A percentile compares a stretch with the other conserved stretches of the same genome.
phyloP scores from a whole-genome alignment of 2,329 filamentous ascomycete genomes.

The Alternaria consortialis region DNA sequence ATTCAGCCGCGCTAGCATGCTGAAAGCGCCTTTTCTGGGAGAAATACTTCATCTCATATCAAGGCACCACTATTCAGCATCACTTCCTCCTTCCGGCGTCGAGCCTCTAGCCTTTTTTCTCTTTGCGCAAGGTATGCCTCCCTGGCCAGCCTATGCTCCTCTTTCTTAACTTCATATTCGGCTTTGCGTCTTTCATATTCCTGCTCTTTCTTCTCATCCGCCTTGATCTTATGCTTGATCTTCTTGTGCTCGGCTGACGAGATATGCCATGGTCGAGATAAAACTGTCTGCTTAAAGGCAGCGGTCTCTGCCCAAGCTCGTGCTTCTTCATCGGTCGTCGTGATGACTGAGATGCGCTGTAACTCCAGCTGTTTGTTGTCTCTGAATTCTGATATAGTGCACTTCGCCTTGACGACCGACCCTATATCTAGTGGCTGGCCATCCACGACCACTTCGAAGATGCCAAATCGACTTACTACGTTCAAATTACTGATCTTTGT shows the following conservation, averaged over 20 bases:
- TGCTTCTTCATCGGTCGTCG: slow-evolving; percentile 64
- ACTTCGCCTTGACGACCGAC: slow-evolving; percentile 64
- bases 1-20: not conserved
- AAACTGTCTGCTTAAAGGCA: slow-evolving; percentile 59
- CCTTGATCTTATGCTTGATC: slow-evolving; percentile 53
- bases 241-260: slow-evolving; percentile 53
- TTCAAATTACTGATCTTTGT: slow-evolving; percentile 52
- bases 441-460: slow-evolving; percentile 54
- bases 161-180: slow-evolving; percentile 47
- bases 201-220: slow-evolving; percentile 51
- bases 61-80: slow-evolving; percentile 56
- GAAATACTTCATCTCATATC: slow-evolving; percentile 23
- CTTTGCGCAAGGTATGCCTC: slow-evolving; percentile 41
- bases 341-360: slow-evolving; percentile 61
- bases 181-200: slow-evolving; percentile 44
- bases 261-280: slow-evolving; percentile 64
- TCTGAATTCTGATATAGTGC: slow-evolving; percentile 63
- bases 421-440: slow-evolving; percentile 55
- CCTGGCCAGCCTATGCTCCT: slow-evolving; percentile 42
- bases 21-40: not conserved
- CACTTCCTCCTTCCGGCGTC: slow-evolving; percentile 53
- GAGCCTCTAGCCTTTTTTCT: slow-evolving; percentile 55
- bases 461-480: slow-evolving; percentile 48
- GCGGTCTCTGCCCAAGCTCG: slow-evolving; percentile 62
- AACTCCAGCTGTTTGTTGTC: slow-evolving; percentile 62